Evolutionary conservation across 1,284 basidiomycete genomes (phyloP).

Genomic region (Blastosporella zonata): DNA sequence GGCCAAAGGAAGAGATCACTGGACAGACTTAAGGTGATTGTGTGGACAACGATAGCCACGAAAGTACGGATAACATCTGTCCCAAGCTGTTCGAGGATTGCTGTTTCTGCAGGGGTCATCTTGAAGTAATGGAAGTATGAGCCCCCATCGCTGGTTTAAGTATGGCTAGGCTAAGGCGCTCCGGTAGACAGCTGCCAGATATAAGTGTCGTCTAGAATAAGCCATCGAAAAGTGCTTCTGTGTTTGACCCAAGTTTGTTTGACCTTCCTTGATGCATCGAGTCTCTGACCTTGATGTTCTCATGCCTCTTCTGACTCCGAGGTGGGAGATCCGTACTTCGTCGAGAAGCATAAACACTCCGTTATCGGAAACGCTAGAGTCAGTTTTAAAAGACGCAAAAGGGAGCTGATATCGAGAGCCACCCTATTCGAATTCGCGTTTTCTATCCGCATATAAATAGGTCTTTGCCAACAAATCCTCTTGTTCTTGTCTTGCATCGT

Average conservation of each 20-base stretch:
- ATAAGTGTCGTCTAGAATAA: not conserved
- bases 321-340: too few species aligned
- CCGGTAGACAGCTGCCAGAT: not conserved
- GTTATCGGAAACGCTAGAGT: too few species aligned
- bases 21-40: slow-evolving; percentile 8
- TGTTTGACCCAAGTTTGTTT: too few species aligned
- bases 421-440: too few species aligned
- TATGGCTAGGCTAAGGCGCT: not conserved
- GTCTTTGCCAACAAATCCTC: too few species aligned
- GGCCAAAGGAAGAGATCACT: not conserved
- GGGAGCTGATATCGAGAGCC: too few species aligned
- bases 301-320: not conserved
- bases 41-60: slow-evolving; percentile 12
- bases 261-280: not conserved
- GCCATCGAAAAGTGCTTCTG: too few species aligned
- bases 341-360: too few species aligned
- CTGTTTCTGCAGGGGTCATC: slow-evolving; percentile 6
- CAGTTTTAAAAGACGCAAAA: too few species aligned
- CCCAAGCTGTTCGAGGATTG: slow-evolving; percentile 2
- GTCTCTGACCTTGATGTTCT: not conserved
- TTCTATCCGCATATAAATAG: too few species aligned
- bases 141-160: not conserved
- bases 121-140: not conserved
- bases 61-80: slow-evolving; percentile 9
- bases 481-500: too few species aligned